Evolutionary conservation across 1,284 basidiomycete genomes (phyloP).

Genomic region (Cutaneotrichosporon sp.): DNA sequence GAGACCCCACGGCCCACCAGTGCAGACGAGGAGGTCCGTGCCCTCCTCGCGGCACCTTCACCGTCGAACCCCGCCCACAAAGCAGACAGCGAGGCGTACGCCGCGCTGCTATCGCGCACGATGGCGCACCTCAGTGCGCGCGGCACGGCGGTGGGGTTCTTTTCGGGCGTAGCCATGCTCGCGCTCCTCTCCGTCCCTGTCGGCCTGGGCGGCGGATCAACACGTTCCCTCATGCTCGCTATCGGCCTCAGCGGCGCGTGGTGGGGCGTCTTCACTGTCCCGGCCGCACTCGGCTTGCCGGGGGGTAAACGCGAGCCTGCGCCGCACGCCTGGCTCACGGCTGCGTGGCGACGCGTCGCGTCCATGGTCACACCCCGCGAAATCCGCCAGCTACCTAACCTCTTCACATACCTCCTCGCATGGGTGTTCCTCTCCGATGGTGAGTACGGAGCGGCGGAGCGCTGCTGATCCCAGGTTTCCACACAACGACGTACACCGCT

Average conservation of each 20-base stretch:
- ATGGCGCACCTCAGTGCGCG: conserved; percentile 73
- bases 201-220: conserved; percentile 60
- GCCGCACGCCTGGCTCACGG: conserved; percentile 18
- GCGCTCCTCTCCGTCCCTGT: conserved; percentile 72
- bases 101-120: conserved; percentile 58
- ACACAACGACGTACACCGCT: conserved; percentile 43
- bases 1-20: neutral
- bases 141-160: conserved; percentile 78
- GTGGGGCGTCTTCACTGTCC: conserved; percentile 76
- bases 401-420: conserved; percentile 77
- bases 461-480: conserved; percentile 31
- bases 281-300: conserved; percentile 68
- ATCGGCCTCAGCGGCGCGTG: conserved; percentile 74
- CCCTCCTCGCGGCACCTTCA: conserved; percentile 14
- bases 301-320: conserved; percentile 17
- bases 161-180: conserved; percentile 61
- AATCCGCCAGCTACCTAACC: conserved; percentile 67
- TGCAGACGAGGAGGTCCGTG: conserved; percentile 18
- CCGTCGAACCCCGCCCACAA: conserved; percentile 13
- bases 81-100: conserved; percentile 45
- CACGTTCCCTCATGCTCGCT: conserved; percentile 66
- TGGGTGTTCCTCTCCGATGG: conserved; percentile 91
- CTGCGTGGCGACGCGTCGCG: conserved; percentile 37
- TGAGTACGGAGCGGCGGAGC: conserved; percentile 39
- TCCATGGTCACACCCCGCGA: conserved; percentile 65